Conservation (phyloP, 2,329 filamentous ascomycete genomes). For the Fusarium fujikuroi region DNA sequence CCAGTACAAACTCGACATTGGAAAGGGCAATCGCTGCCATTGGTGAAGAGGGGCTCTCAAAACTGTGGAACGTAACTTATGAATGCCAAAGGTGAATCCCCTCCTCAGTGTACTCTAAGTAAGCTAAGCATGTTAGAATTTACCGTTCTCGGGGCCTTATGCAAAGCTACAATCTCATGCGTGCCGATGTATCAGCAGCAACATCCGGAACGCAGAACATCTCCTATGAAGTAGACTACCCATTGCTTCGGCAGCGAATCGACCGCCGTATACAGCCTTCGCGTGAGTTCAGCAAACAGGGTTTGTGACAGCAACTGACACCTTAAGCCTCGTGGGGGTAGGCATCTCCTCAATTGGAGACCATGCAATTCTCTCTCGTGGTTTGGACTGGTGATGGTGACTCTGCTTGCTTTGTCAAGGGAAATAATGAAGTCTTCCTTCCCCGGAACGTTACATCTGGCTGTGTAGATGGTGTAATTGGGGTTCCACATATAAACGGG, state of each 20-base stretch:
- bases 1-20: accelerated
- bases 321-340: conserved; percentile 22
- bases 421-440: conserved; percentile 28
- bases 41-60: not conserved
- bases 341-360: conserved; percentile 9
- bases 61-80: not conserved
- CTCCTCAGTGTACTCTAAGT: accelerated
- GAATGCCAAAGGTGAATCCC: not conserved
- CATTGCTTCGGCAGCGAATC: not conserved
- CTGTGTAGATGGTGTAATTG: conserved; percentile 8
- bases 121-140: not conserved
- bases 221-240: conserved; percentile 2
- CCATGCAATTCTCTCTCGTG: conserved; percentile 21
- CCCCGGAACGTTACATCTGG: conserved; percentile 2
- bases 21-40: not conserved
- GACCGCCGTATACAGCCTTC: not conserved
- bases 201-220: conserved; percentile 22
- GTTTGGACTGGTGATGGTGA: not conserved
- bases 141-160: conserved; percentile 27
- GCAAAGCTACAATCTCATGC: conserved; percentile 24
- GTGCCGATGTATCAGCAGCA: conserved; percentile 10
- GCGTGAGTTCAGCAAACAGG: accelerated
- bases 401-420: conserved; percentile 18
- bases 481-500: accelerated
- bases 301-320: accelerated